Percentiles rank a stretch among this genome's conserved stretches.
Conservation (phyloP, 1,284 basidiomycete genomes). For the Trametes pubescens region DNA sequence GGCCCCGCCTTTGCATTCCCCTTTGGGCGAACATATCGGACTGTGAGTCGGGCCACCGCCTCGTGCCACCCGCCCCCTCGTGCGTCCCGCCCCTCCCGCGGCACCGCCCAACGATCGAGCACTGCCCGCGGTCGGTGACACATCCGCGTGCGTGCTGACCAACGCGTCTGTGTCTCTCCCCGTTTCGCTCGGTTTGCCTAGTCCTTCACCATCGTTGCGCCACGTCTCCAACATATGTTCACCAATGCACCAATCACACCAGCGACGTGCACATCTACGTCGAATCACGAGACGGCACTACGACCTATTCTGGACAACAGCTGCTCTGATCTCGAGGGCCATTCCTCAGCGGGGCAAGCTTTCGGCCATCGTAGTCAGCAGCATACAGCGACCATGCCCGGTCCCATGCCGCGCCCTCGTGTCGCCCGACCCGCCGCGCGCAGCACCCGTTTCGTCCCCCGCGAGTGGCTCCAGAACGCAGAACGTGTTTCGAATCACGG, state of each 20-base stretch:
- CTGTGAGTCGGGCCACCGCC: slow-evolving; percentile 13
- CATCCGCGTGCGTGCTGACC: background rate
- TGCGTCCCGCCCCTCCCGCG: slow-evolving; percentile 2
- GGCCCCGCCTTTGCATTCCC: background rate
- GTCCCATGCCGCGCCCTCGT: background rate
- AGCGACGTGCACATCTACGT: too few relatives aligned
- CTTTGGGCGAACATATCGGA: slow-evolving; percentile 4
- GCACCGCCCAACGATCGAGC: background rate
- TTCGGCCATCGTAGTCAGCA: background rate
- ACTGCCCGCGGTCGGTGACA: background rate
- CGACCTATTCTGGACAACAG: too few relatives aligned
- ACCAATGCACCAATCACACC: background rate
- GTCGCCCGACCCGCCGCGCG: slow-evolving; percentile 1
- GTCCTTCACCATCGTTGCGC: too few relatives aligned
- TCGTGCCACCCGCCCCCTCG: slow-evolving; percentile 1
- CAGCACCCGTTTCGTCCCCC: slow-evolving; percentile 16
- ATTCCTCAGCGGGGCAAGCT: background rate
- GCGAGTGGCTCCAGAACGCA: slow-evolving; percentile 18
- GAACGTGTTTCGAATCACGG: slow-evolving; percentile 19
- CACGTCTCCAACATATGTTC: background rate
- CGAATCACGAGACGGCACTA: too few relatives aligned
- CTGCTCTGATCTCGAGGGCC: too few relatives aligned
- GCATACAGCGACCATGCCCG: background rate
- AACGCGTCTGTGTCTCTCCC: too few relatives aligned
- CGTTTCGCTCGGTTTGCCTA: too few relatives aligned